These are phyloP conservation scores for Poteriospumella lacustris DNA, from an alignment of 108 stramenopile genomes.

Conservation along the genomic window DNA sequence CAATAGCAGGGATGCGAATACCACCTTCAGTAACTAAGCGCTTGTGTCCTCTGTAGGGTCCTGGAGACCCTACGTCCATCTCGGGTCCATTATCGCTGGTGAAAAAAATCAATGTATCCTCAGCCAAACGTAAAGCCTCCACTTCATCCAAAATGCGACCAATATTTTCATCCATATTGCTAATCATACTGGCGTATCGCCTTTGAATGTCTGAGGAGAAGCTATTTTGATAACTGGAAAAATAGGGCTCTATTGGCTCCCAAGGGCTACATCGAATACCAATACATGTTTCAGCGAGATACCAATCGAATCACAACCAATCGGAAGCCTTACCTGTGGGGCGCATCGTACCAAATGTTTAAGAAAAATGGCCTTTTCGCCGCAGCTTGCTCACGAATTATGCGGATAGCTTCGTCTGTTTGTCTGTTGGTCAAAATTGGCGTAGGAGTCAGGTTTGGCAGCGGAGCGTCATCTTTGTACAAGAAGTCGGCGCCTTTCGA, in stretches of 20 bases:
- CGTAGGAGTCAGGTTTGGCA: neutral
- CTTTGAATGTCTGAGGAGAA: slow-evolving; percentile 12
- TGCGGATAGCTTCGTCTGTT: neutral
- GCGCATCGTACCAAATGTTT: neutral
- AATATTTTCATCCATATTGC: slow-evolving; percentile 49
- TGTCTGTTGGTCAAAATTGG: neutral
- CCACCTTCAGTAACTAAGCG: slow-evolving; percentile 3
- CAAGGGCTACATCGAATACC: neutral
- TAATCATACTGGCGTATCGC: slow-evolving; percentile 52
- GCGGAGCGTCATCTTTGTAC: neutral
- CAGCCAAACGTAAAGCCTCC: slow-evolving; percentile 33
- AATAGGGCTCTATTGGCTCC: neutral
- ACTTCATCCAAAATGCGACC: slow-evolving; percentile 42
- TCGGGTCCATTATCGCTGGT: slow-evolving; percentile 63
- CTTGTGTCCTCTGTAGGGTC: neutral
- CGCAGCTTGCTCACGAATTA: neutral
- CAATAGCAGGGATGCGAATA: neutral
- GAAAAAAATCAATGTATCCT: slow-evolving; percentile 52
- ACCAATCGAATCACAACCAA: neutral
- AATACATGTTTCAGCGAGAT: too few relatives aligned
- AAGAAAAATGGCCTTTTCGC: neutral
- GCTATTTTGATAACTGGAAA: neutral
- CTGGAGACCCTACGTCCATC: slow-evolving; percentile 22
- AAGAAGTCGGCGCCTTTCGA: neutral
- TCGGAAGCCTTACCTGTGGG: neutral